These are phyloP conservation scores for Candida gigantensis DNA, from an alignment of 1,139 yeast genomes.

Conservation along the genomic window DNA sequence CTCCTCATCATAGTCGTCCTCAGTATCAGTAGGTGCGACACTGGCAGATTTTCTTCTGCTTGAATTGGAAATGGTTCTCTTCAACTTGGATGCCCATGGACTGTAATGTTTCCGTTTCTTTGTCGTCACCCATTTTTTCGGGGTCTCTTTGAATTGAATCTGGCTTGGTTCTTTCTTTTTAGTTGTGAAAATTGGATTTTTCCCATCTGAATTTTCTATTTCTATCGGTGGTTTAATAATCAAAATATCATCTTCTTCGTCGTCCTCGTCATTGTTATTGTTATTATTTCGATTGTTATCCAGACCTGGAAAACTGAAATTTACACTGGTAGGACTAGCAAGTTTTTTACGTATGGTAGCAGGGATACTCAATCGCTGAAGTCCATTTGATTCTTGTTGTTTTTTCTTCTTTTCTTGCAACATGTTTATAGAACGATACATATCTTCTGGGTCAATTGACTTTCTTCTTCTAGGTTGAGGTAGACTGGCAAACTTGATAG, in stretches of 20 bases:
- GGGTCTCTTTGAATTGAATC: conserved; percentile 22
- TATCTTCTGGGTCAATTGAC: conserved; percentile 77
- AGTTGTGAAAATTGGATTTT: conserved; percentile 37
- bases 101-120: conserved; percentile 11
- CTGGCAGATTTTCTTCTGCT: conserved; percentile 17
- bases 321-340: conserved; percentile 1
- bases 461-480: conserved; percentile 43
- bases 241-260: conserved; percentile 79
- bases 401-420: conserved; percentile 33
- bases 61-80: conserved; percentile 25
- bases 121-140: conserved; percentile 14
- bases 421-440: conserved; percentile 81
- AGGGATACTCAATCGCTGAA: not conserved
- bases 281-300: conserved; percentile 3
- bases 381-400: conserved; percentile 2
- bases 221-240: conserved; percentile 80
- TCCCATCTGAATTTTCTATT: conserved; percentile 44
- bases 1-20: conserved; percentile 12
- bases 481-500: conserved; percentile 41
- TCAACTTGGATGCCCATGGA: conserved; percentile 16
- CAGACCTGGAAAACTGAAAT: conserved; percentile 13
- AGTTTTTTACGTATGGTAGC: not conserved
- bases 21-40: conserved; percentile 12
- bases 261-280: conserved; percentile 19
- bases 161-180: conserved; percentile 14